These are phyloP conservation scores for Lodderomyces margitis DNA, from an alignment of 1,139 yeast genomes.

Conservation along the genomic window DNA sequence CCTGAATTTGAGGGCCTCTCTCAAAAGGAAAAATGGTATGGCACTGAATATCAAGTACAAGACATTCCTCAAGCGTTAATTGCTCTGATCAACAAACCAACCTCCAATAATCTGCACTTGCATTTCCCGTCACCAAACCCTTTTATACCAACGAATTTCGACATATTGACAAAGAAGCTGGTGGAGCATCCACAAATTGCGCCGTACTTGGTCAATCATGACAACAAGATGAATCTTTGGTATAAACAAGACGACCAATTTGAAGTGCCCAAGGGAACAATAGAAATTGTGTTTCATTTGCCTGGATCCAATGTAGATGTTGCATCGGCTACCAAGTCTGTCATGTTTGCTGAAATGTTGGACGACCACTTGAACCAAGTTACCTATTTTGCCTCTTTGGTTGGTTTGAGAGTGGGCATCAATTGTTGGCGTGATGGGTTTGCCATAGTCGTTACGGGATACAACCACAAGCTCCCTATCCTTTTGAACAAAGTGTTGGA, in stretches of 20 bases:
- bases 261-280: conserved; percentile 81
- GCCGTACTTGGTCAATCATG: conserved; percentile 39
- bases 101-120: conserved; percentile 24
- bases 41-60: conserved; percentile 67
- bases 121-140: conserved; percentile 70
- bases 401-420: conserved; percentile 66
- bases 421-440: conserved; percentile 69
- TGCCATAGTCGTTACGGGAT: conserved; percentile 68
- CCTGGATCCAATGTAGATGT: conserved; percentile 64
- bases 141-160: conserved; percentile 78
- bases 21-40: conserved; percentile 79
- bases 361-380: conserved; percentile 75
- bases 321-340: conserved; percentile 53
- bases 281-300: conserved; percentile 61
- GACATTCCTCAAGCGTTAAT: conserved; percentile 42
- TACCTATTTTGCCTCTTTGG: conserved; percentile 81
- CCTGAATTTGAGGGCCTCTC: conserved; percentile 43
- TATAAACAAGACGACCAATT: conserved; percentile 88
- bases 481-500: conserved; percentile 60
- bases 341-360: conserved; percentile 64
- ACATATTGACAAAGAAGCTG: conserved; percentile 45
- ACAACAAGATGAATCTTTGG: conserved; percentile 58
- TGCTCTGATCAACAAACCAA: not conserved
- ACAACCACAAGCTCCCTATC: conserved; percentile 72
- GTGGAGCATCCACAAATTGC: conserved; percentile 28